A percentile compares a stretch with the other conserved stretches of the same genome.
Evolutionary conservation across 2,329 filamentous ascomycete genomes (phyloP).

Genomic region (Stenocarpella maydis): DNA sequence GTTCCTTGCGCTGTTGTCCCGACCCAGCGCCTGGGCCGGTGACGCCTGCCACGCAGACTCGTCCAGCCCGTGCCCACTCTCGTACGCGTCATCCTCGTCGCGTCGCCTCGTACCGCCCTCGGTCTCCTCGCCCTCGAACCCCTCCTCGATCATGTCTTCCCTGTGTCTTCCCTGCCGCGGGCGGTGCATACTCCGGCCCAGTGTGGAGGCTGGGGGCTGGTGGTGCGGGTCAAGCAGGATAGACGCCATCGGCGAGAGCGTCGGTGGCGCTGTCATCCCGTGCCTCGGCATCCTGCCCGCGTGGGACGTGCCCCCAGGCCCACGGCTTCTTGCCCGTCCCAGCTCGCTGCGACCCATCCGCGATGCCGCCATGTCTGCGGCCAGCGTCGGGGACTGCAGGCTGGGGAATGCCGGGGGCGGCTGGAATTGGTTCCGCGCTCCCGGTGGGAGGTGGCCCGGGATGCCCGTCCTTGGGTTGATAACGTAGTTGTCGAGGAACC

Average conservation of each 20-base stretch:
- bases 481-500: slow-evolving; percentile 92
- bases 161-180: slow-evolving; percentile 51
- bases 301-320: slow-evolving; percentile 46
- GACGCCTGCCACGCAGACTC: slow-evolving; percentile 69
- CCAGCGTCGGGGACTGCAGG: slow-evolving; percentile 68
- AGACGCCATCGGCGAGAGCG: slow-evolving; percentile 74
- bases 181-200: slow-evolving; percentile 57
- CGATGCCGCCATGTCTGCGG: slow-evolving; percentile 63
- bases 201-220: slow-evolving; percentile 65
- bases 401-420: slow-evolving; percentile 80
- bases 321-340: slow-evolving; percentile 51
- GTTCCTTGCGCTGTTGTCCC: slow-evolving; percentile 59
- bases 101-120: slow-evolving; percentile 56
- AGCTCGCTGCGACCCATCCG: slow-evolving; percentile 55
- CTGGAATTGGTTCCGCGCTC: slow-evolving; percentile 69
- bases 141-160: slow-evolving; percentile 65
- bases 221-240: slow-evolving; percentile 80
- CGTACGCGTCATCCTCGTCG: slow-evolving; percentile 67
- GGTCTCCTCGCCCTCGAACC: slow-evolving; percentile 55
- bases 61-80: slow-evolving; percentile 59
- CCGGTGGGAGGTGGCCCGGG: slow-evolving; percentile 66
- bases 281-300: slow-evolving; percentile 52
- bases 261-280: slow-evolving; percentile 53
- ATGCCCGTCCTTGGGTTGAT: slow-evolving; percentile 75
- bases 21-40: slow-evolving; percentile 58